Evolutionary conservation across 2,329 filamentous ascomycete species (phyloP).

Genomic region (Hymenoscyphus infarciens): DNA sequence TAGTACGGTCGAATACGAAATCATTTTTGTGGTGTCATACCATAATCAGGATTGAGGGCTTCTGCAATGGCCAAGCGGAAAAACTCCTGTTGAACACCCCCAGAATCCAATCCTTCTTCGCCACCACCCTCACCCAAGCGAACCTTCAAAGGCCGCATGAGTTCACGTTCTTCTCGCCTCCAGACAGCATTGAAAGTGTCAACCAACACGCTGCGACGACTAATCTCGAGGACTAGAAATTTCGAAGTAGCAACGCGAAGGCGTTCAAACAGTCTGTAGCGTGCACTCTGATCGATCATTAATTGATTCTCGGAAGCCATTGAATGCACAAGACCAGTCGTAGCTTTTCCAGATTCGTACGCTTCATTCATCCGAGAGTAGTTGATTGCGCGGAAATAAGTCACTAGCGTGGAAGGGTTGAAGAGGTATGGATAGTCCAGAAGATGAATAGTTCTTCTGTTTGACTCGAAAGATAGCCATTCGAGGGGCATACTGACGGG

Average conservation of each 20-base stretch:
- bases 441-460: slow-evolving; percentile 66
- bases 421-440: slow-evolving; percentile 82
- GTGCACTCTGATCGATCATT: slow-evolving; percentile 55
- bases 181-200: slow-evolving; percentile 87
- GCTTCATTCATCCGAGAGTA: slow-evolving; percentile 80
- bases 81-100: slow-evolving; percentile 94
- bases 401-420: slow-evolving; percentile 65
- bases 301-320: slow-evolving; percentile 52
- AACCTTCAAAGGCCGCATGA: slow-evolving; percentile 83
- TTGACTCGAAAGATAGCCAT: slow-evolving; percentile 62
- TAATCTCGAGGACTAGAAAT: slow-evolving; percentile 67
- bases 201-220: slow-evolving; percentile 62
- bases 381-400: slow-evolving; percentile 85
- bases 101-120: slow-evolving; percentile 88
- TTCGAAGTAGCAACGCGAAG: slow-evolving; percentile 65
- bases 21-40: too few relatives aligned
- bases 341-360: slow-evolving; percentile 64
- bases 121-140: slow-evolving; percentile 77
- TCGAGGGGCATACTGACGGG: slow-evolving; percentile 68
- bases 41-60: slow-evolving; percentile 73
- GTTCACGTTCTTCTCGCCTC: slow-evolving; percentile 76
- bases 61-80: slow-evolving; percentile 81
- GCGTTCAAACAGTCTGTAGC: slow-evolving; percentile 57
- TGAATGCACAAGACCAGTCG: slow-evolving; percentile 52
- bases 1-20: too few relatives aligned